phyloP scores from a whole-genome alignment of 1,139 yeast species.

The Blastobotrys malaysiensis region DNA sequence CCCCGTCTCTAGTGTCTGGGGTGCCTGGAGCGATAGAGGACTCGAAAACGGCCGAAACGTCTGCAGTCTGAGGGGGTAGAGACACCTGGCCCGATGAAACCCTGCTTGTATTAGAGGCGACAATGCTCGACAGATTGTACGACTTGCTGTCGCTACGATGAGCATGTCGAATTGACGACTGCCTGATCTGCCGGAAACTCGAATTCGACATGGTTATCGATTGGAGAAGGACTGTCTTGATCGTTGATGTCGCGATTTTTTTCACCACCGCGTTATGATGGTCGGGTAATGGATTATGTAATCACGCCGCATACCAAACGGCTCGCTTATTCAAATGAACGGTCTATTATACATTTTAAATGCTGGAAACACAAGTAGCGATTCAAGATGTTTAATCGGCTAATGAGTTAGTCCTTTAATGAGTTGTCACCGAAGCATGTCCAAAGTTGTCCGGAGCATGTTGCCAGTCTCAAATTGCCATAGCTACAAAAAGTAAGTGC shows the following conservation, averaged over 20 bases:
- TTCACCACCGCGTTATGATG: neutral
- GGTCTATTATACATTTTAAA: too few relatives aligned
- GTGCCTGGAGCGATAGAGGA: neutral
- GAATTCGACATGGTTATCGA: slow-evolving; percentile 4
- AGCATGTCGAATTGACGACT: slow-evolving; percentile 9
- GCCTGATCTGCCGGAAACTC: slow-evolving; percentile 9
- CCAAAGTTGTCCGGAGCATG: too few relatives aligned
- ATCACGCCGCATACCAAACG: neutral
- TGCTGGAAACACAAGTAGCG: too few relatives aligned
- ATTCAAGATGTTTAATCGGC: too few relatives aligned
- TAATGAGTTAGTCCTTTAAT: too few relatives aligned
- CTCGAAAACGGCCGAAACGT: neutral
- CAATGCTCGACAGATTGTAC: neutral
- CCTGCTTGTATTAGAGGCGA: neutral
- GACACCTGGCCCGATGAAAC: neutral
- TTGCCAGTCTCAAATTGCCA: too few relatives aligned
- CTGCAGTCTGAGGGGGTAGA: neutral
- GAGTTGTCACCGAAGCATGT: too few relatives aligned
- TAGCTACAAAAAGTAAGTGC: too few relatives aligned
- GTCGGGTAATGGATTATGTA: neutral
- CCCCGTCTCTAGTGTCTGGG: slow-evolving; percentile 21
- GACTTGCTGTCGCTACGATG: slow-evolving; percentile 4
- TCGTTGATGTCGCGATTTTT: neutral
- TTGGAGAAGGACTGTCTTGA: neutral
- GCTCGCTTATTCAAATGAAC: neutral